Conservation (phyloP, 179 eudicot genomes). For the Actinidia arguta region DNA sequence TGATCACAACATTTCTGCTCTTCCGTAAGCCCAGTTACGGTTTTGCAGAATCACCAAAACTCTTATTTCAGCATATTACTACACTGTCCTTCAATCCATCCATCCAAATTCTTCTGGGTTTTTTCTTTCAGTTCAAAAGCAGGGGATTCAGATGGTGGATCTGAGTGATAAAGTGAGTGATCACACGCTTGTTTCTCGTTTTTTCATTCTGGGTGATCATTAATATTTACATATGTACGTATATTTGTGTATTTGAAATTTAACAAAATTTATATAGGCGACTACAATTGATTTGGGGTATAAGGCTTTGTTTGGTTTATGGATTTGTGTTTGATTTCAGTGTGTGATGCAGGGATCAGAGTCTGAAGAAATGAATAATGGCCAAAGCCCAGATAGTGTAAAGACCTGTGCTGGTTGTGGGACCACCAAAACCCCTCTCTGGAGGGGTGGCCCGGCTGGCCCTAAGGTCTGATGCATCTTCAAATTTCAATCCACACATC, state of each 20-base stretch:
- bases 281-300: too few species aligned
- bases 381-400: slow-evolving; percentile 44
- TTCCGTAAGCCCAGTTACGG: background rate
- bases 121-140: slow-evolving; percentile 13
- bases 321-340: background rate
- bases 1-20: slow-evolving; percentile 4
- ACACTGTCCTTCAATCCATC: background rate
- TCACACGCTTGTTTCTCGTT: slow-evolving; percentile 29
- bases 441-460: slow-evolving; percentile 97
- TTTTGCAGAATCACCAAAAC: background rate
- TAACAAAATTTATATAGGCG: too few species aligned
- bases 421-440: slow-evolving; percentile 89
- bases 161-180: slow-evolving; percentile 72
- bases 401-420: slow-evolving; percentile 88
- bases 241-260: too few species aligned
- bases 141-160: slow-evolving; percentile 58
- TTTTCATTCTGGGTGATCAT: background rate
- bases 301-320: background rate
- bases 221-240: background rate
- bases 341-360: slow-evolving; percentile 42
- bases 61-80: background rate
- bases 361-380: slow-evolving; percentile 46
- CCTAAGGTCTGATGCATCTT: slow-evolving; percentile 68
- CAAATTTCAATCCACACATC: too few species aligned
- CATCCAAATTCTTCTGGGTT: slow-evolving; percentile 38